A percentile compares a stretch with the other conserved stretches of the same genome.
These are phyloP conservation scores for Cytospora leucostoma DNA, from an alignment of 2,329 filamentous ascomycete genomes.

Conservation along the genomic window DNA sequence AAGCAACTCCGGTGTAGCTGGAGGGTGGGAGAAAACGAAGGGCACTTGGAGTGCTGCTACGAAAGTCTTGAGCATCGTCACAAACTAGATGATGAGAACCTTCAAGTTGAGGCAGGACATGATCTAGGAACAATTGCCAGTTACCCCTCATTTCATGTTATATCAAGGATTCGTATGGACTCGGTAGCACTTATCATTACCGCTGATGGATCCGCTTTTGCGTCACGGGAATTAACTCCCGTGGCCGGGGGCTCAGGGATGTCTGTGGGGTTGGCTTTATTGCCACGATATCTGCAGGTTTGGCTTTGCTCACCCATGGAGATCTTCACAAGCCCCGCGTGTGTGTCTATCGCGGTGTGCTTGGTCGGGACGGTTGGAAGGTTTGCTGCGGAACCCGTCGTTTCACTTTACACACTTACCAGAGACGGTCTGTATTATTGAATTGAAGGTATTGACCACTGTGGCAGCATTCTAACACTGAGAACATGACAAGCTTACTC, in stretches of 20 bases:
- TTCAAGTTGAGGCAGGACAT: background rate
- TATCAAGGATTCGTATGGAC: background rate
- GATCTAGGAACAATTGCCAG: background rate
- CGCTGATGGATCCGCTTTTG: constrained; percentile 16
- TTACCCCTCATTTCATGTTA: background rate
- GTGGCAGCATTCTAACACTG: too few relatives aligned
- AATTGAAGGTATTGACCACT: too few relatives aligned
- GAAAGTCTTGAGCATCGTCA: constrained; percentile 17
- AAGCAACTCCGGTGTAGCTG: background rate
- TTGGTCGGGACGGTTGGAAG: too few relatives aligned
- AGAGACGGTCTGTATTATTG: too few relatives aligned
- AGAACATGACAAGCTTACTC: too few relatives aligned
- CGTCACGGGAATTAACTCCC: constrained; percentile 14
- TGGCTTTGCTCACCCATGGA: background rate
- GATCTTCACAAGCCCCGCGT: background rate
- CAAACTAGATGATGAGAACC: constrained; percentile 8
- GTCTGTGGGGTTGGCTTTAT: constrained; percentile 16
- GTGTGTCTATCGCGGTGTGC: too few relatives aligned
- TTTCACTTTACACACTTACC: too few relatives aligned
- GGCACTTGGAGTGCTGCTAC: constrained; percentile 25
- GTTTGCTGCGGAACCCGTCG: too few relatives aligned
- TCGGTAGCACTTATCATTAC: constrained; percentile 8
- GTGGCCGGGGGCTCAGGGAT: constrained; percentile 8
- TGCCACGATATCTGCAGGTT: constrained; percentile 9
- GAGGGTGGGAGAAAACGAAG: constrained; percentile 14